Base-by-base conservation (phyloP, 2,329 filamentous ascomycete genomes). In the Calonectria multiphialidica region DNA sequence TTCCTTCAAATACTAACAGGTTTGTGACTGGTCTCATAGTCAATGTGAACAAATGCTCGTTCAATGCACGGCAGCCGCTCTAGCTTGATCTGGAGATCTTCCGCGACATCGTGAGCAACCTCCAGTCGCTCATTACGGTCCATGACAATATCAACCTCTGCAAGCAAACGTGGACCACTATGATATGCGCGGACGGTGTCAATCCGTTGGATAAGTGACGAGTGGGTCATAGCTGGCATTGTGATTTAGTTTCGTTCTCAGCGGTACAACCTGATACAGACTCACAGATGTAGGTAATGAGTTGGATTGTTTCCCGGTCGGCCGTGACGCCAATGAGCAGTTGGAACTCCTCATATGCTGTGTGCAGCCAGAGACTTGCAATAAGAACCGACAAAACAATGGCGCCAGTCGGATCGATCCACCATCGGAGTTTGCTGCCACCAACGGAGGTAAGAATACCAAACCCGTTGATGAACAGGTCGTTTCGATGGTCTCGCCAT, bases 101-200 rank as follows among this genome's bases (percentile, higher is more conserved):
- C 35, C 3, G 49, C 49, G 12, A 57, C 23, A 33, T 66, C 64
- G 18, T 55, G 64, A 9, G 47, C 49, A 21, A 66, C 13, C 18
- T 66, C 49, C 6, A 66, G 21, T 16, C 64, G 35, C 49, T 66
- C 47, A 15, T 55, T 57, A 8, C 64, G 47, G 18, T 55, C 47
- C 49, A 66, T 66, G 64, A 66, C 64, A 6, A 66, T 66, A 21
- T 66, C 64, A 23, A 66, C 64, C 37, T 66, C 64, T 10, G 50
- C 64, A 12, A 66, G 25, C 16, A 55, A 28, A 9, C 64, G 64
- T 18, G 49, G 64, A 12, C 63, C 63, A 9, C 63, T 66, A 28
- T 53, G 47, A 12, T 66, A 66, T 28, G 35, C 63, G 7, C 63
- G 47, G n/a, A 55, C 63, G 5, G 47, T 53, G 10, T 66, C 63